These are phyloP conservation scores for Psidium friedrichsthalianum DNA, from an alignment of 345 rosid species.

Conservation along the genomic window DNA sequence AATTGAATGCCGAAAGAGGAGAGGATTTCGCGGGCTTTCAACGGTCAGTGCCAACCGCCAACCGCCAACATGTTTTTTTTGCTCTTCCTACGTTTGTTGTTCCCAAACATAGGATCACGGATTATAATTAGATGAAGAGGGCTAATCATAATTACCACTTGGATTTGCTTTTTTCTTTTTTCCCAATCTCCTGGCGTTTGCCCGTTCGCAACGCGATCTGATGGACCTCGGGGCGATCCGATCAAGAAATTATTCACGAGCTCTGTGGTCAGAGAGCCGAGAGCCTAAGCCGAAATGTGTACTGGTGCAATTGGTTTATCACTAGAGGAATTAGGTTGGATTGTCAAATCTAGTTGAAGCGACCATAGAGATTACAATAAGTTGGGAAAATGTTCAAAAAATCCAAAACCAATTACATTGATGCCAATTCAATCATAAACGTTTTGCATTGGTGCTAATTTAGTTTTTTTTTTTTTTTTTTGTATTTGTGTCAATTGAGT, in stretches of 20 bases:
- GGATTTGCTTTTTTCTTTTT: background rate
- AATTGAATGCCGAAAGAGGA: background rate
- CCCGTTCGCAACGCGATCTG: background rate
- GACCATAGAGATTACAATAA: background rate
- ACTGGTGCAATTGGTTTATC: background rate
- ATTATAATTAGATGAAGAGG: background rate
- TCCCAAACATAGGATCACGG: background rate
- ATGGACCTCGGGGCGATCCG: background rate
- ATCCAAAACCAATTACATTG: too few relatives aligned
- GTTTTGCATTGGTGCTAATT: too few relatives aligned
- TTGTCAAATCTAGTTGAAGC: background rate
- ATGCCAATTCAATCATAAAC: too few relatives aligned
- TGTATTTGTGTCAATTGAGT: too few relatives aligned
- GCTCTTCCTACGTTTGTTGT: background rate
- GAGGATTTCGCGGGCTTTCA: background rate
- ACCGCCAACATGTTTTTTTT: background rate
- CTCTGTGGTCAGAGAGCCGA: background rate
- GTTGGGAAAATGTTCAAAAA: background rate
- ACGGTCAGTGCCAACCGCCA: background rate
- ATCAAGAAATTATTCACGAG: background rate
- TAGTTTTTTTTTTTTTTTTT: too few relatives aligned
- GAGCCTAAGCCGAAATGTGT: background rate
- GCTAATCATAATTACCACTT: background rate
- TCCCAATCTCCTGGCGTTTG: background rate
- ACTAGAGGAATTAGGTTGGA: background rate